Conservation (phyloP, 345 rosid species). For the Gossypium bickii region DNA sequence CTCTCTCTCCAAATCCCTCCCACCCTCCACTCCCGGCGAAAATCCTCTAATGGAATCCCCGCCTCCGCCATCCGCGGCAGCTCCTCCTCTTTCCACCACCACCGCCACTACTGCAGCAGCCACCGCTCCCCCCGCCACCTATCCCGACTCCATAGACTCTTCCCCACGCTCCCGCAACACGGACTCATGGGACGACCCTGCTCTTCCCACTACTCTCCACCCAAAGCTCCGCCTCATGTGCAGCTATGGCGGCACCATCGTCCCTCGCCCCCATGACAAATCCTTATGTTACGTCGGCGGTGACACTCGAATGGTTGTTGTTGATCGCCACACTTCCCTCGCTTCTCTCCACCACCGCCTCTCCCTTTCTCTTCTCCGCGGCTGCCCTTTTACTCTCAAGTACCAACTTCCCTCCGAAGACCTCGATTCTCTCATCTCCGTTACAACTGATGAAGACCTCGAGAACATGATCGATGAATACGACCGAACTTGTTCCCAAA, state of each 20-base stretch:
- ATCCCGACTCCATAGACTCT: conserved; percentile 60
- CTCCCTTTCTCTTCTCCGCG: conserved; percentile 57
- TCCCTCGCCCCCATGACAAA: conserved; percentile 91
- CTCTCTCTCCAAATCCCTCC: neutral
- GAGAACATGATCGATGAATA: conserved; percentile 97
- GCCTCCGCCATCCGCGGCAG: conserved; percentile 2
- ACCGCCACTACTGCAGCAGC: conserved; percentile 13
- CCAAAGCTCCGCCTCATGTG: conserved; percentile 88
- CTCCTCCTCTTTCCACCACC: conserved; percentile 18
- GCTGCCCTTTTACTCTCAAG: conserved; percentile 67
- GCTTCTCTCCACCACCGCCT: conserved; percentile 52
- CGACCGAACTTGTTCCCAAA: conserved; percentile 53
- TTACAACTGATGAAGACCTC: conserved; percentile 89
- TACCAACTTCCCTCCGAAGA: conserved; percentile 95
- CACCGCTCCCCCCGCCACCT: conserved; percentile 21
- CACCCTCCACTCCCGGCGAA: neutral
- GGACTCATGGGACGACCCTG: conserved; percentile 63
- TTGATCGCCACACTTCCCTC: conserved; percentile 65
- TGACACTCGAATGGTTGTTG: conserved; percentile 83
- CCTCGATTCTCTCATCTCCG: conserved; percentile 85
- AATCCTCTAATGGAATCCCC: conserved; percentile 33
- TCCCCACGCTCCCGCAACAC: conserved; percentile 84
- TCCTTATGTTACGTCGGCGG: conserved; percentile 84
- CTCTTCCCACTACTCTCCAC: conserved; percentile 27
- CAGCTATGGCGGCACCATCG: conserved; percentile 85